Evolutionary conservation across 345 rosid genomes (phyloP), one percentile per base, ranked within the genome.

Genomic region (Melaleuca quinquenervia): DNA sequence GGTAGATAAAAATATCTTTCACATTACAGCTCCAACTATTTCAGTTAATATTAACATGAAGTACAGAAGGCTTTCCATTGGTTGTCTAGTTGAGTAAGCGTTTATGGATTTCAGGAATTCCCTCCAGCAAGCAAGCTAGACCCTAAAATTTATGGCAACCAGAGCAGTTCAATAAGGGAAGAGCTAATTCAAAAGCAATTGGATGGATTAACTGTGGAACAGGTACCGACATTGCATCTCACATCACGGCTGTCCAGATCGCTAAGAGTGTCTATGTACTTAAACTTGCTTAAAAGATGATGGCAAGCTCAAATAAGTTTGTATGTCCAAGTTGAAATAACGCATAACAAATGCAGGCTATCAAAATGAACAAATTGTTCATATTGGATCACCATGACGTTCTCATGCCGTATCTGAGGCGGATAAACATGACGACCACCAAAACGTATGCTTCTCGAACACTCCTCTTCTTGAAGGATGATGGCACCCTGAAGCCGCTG

Each of bases 81-180:
- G 83, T 48, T 82, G 36, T 51, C 64, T 58, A 2, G 64, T n/a
- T 6, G 64, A 26, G 12, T n/a, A n/a, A 58, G 26, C 32, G 11
- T 58, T 58, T 58, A 7, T 58, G 11, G 32, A n/a, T 58, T 58
- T 58, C 87, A 91, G 92, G 89, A 88, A 84, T 91, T 91, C 84
- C 91, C 92, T 53, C 93, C 93, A 0, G 82, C 80, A 78, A 91
- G 93, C 90, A 82, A 84, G 44, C 87, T 91, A 45, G 62, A 85
- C 78, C 54, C 60, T 12, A n/a, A 82, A 3, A 50, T 56, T 16
- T 91, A 87, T 75, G 93, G 93, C 44, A 64, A 89, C 54, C 93
- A 91, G 27, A 82, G 75, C 64, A 89, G 91, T 86, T 76, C 87
- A 15, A 88, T 91, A 70, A 86, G 89, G 24, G 85, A 86, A 84